These are phyloP conservation scores for Cryphonectria carpinicola DNA, from an alignment of 2,329 filamentous ascomycete genomes.

Conservation along the genomic window DNA sequence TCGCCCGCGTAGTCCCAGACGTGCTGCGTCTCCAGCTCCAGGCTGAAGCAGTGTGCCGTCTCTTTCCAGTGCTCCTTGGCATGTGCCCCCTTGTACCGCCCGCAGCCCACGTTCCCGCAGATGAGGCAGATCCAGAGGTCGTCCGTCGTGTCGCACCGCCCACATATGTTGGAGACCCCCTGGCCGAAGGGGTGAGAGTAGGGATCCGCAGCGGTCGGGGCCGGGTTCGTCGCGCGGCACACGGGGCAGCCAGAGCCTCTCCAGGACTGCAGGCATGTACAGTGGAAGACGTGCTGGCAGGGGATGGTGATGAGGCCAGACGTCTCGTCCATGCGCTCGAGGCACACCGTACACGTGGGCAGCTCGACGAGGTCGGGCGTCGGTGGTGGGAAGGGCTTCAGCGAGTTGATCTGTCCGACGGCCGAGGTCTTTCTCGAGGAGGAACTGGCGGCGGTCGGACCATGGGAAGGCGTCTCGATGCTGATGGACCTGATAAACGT, in stretches of 20 bases:
- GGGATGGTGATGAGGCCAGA: constrained; percentile 93
- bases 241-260: constrained; percentile 92
- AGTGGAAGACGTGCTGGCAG: constrained; percentile 98
- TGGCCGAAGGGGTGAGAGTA: constrained; percentile 61
- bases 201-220: constrained; percentile 47
- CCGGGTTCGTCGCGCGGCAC: constrained; percentile 78
- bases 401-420: constrained; percentile 45
- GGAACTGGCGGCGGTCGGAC: constrained; percentile 34
- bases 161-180: constrained; percentile 72
- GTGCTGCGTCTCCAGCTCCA: constrained; percentile 91
- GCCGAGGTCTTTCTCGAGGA: constrained; percentile 36
- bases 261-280: constrained; percentile 95
- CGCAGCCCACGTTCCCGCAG: constrained; percentile 90
- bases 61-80: constrained; percentile 93
- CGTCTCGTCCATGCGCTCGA: constrained; percentile 98
- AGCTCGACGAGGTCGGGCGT: constrained; percentile 88
- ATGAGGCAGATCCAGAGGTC: constrained; percentile 97
- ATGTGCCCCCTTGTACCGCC: constrained; percentile 90
- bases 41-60: constrained; percentile 86
- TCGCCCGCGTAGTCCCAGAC: constrained; percentile 98
- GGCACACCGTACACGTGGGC: constrained; percentile 92
- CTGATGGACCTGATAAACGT: constrained; percentile 93
- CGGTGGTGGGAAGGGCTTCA: constrained; percentile 65
- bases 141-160: constrained; percentile 75
- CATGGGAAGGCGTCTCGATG: constrained; percentile 69